Evolutionary conservation across 257 asterid species (phyloP), one percentile per base, ranked within the genome.

Genomic region (Echium plantagineum): DNA sequence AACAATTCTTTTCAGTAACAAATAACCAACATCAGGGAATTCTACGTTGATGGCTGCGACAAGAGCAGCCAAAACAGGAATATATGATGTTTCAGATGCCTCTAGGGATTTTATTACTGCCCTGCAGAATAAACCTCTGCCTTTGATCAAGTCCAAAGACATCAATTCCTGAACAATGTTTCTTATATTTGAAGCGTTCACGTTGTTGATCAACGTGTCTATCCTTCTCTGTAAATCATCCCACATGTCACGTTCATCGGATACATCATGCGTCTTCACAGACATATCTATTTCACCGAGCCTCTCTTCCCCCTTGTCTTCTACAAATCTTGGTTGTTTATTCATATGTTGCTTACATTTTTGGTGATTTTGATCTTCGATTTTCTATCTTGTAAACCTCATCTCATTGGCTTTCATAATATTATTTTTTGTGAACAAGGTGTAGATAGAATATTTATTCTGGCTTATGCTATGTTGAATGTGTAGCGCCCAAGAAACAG

Each of bases 11-110:
- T 71, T 69, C 22, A 74, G n/a, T 55, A 70, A 7, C 0, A 74
- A 72, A 47, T 69, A 59, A 7, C 79, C 79, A 0, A 74, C 66
- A 9, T 69, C 79, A 2, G 79, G 79, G 22, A 66, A 63, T n/a
- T 22, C 52, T 0, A 67, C 55, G 62, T 74, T 74, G 20, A 74
- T 64, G 3, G 35, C 63, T 0, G 75, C 59, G 47, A 69, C 72
- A 48, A 74, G 15, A 15, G 70, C 66, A 0, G 73, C 79, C 17
- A 70, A 22, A n/a, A 74, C 71, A 10, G 58, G 63, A 0, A 49
- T 21, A 2, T 5, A 26, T 46, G 30, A 5, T 5, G 6, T 7
- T 1, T 69, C 49, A 15, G 58, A 55, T 9, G 61, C 38, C 30
- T 26, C 56, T 0, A 59, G 62, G 6, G 76, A 70, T 19, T 60